Conservation (phyloP, 2,329 filamentous ascomycete genomes). For the Botryotinia globosa region DNA sequence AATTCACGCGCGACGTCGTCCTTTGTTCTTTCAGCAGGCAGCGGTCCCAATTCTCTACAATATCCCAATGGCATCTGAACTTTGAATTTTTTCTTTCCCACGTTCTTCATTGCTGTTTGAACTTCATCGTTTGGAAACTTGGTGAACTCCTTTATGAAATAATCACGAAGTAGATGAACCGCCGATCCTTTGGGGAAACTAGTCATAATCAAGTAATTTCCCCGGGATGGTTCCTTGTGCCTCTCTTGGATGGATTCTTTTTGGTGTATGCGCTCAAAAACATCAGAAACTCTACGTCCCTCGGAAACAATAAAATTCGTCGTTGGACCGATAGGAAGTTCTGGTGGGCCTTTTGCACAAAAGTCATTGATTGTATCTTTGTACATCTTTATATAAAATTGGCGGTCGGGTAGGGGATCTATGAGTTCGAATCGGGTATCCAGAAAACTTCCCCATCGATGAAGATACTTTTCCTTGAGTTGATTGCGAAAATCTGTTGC, state of each 20-base stretch:
- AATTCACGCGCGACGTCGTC: not conserved
- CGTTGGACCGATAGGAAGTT: not conserved
- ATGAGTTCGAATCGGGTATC: constrained; percentile 2
- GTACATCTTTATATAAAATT: constrained; percentile 1
- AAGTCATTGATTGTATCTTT: not conserved
- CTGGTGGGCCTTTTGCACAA: not conserved
- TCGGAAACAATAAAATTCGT: not conserved
- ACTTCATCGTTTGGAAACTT: constrained; percentile 1
- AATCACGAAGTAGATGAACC: not conserved
- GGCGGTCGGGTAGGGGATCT: not conserved
- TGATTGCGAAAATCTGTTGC: not conserved
- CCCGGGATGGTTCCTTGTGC: not conserved
- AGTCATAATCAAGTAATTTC: not conserved
- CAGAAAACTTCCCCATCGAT: not conserved
- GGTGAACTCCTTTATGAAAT: not conserved
- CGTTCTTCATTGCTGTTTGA: not conserved
- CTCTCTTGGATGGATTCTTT: no score
- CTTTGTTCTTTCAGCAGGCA: not conserved
- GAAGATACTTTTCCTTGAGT: not conserved
- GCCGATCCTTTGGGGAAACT: not conserved
- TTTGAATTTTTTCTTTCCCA: not conserved
- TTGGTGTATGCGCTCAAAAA: not conserved
- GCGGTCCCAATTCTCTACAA: not conserved
- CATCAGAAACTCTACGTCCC: not conserved
- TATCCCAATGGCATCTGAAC: not conserved